These are phyloP conservation scores for Barbarea vulgaris DNA, from an alignment of 345 rosid genomes.

Conservation along the genomic window DNA sequence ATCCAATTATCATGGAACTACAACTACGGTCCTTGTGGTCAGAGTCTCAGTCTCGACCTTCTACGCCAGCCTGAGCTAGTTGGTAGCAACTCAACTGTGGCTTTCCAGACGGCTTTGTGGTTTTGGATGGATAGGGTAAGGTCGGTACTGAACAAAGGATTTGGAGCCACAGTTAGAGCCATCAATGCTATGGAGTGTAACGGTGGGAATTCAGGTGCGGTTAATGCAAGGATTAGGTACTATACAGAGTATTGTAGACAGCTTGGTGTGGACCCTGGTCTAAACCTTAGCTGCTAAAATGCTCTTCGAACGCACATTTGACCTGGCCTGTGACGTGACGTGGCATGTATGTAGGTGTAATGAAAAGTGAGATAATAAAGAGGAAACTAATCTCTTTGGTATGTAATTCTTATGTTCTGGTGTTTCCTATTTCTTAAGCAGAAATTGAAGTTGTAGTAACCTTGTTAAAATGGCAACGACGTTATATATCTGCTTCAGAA, in stretches of 20 bases:
- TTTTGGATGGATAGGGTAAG: slow-evolving; percentile 57
- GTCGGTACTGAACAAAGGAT: slow-evolving; percentile 48
- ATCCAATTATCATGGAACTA: slow-evolving; percentile 59
- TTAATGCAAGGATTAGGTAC: slow-evolving; percentile 42
- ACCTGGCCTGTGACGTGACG: background rate
- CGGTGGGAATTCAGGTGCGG: slow-evolving; percentile 41
- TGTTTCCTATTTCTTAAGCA: background rate
- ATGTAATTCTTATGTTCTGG: background rate
- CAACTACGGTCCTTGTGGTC: slow-evolving; percentile 59
- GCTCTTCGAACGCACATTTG: background rate
- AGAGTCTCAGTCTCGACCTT: slow-evolving; percentile 38
- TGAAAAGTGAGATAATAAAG: slow-evolving; percentile 15
- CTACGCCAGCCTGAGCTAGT: slow-evolving; percentile 51
- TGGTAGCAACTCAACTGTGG: slow-evolving; percentile 39
- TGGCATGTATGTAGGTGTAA: background rate
- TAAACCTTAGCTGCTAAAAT: slow-evolving; percentile 44
- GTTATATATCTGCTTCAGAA: too few species aligned
- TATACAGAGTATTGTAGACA: slow-evolving; percentile 47
- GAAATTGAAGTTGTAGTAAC: background rate
- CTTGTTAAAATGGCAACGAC: background rate
- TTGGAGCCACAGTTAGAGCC: slow-evolving; percentile 53
- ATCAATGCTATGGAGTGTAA: slow-evolving; percentile 53
- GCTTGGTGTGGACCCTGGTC: slow-evolving; percentile 45
- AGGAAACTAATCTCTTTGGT: background rate
- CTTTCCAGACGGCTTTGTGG: slow-evolving; percentile 57